Conservation (phyloP, 2,329 filamentous ascomycete genomes). For the Penicillium sp. region DNA sequence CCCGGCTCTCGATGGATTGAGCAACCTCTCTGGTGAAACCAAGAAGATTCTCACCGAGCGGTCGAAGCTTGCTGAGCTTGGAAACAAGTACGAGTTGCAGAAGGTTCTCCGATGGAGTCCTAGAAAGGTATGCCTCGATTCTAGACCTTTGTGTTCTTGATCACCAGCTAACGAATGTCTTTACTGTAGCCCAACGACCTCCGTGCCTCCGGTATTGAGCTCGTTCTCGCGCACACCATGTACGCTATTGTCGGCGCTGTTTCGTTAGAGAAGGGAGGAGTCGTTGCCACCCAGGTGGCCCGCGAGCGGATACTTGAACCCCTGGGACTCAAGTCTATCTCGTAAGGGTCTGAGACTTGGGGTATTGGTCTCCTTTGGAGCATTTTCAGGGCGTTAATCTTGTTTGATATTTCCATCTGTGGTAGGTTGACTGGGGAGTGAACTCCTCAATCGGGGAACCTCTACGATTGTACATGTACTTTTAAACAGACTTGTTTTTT, state of each 20-base stretch:
- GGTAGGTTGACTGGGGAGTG: slow-evolving; percentile 25
- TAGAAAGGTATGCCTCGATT: slow-evolving; percentile 61
- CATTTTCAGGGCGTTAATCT: slow-evolving; percentile 40
- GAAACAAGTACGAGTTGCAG: slow-evolving; percentile 66
- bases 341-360: slow-evolving; percentile 22
- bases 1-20: slow-evolving; percentile 68
- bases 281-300: slow-evolving; percentile 71
- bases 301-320: slow-evolving; percentile 71
- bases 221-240: slow-evolving; percentile 73
- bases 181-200: slow-evolving; percentile 62
- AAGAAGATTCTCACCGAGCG: slow-evolving; percentile 64
- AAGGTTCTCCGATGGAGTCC: slow-evolving; percentile 87
- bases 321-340: slow-evolving; percentile 41
- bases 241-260: slow-evolving; percentile 87
- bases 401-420: slow-evolving; percentile 25
- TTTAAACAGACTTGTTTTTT: slow-evolving; percentile 29
- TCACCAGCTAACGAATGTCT: slow-evolving; percentile 1
- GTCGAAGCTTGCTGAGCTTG: slow-evolving; percentile 66
- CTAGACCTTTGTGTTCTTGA: slow-evolving; percentile 2
- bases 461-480: slow-evolving; percentile 37
- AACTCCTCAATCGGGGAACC: slow-evolving; percentile 18
- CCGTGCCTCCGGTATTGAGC: slow-evolving; percentile 67
- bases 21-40: slow-evolving; percentile 64
- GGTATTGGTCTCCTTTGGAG: slow-evolving; percentile 30
- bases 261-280: slow-evolving; percentile 81